These are phyloP conservation scores for Scytalidium lignicola DNA, from an alignment of 2,329 filamentous ascomycete species.

Conservation along the genomic window DNA sequence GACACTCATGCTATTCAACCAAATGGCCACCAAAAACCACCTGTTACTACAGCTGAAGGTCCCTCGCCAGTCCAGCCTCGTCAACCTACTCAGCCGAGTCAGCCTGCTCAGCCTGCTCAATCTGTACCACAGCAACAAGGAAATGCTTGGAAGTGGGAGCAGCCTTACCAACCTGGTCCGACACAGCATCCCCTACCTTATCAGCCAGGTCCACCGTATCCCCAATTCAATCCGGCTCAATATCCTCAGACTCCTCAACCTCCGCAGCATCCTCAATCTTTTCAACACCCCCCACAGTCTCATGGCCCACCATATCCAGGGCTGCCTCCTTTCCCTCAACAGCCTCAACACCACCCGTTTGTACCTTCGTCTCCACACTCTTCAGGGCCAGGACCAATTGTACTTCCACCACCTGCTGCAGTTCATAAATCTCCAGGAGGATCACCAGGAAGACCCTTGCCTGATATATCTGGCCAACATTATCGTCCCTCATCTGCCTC, in stretches of 20 bases:
- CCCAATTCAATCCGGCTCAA: conserved; percentile 6
- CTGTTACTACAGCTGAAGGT: background rate
- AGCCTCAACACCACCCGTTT: conserved; percentile 13
- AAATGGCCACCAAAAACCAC: background rate
- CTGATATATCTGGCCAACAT: conserved; percentile 27
- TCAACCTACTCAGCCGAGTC: background rate
- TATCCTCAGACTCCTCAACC: conserved; percentile 6
- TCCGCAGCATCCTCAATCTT: conserved; percentile 4
- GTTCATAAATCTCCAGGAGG: conserved; percentile 12
- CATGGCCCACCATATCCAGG: conserved; percentile 10
- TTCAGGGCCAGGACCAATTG: conserved; percentile 14
- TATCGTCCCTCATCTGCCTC: conserved; percentile 23
- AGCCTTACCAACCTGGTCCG: conserved; percentile 15
- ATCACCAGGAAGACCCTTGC: conserved; percentile 20
- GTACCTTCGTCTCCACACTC: conserved; percentile 27
- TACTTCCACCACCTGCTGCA: conserved; percentile 18
- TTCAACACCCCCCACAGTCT: conserved; percentile 6
- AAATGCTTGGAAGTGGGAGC: conserved; percentile 20
- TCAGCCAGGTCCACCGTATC: conserved; percentile 6
- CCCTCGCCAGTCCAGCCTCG: background rate
- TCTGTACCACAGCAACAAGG: conserved; percentile 11
- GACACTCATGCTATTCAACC: background rate
- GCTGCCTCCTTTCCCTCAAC: conserved; percentile 13
- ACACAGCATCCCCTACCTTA: conserved; percentile 12
- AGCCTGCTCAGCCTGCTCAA: conserved; percentile 15